Evolutionary conservation across 352 stramenopile species (phyloP).

Genomic region (Phytophthora aleatoria): DNA sequence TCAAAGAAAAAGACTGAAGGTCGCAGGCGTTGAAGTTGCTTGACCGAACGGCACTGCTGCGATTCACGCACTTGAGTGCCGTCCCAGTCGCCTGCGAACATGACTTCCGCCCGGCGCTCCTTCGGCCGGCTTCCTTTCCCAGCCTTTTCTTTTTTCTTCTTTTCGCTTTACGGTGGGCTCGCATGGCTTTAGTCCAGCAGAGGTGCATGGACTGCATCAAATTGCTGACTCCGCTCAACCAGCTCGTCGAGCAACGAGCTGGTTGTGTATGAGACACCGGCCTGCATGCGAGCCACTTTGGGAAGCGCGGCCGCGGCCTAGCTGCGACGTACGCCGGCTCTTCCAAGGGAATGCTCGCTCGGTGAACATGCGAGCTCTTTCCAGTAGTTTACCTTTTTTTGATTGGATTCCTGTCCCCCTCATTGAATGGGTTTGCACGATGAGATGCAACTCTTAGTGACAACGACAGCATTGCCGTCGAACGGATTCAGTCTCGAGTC

Average conservation of each 20-base stretch:
- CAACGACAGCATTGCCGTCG: background rate
- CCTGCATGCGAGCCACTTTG: constrained; percentile 19
- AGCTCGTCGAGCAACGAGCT: constrained; percentile 1
- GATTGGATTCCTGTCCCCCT: constrained; percentile 24
- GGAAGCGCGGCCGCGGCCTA: constrained; percentile 1
- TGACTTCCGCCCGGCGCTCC: constrained; percentile 12
- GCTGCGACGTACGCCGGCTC: constrained; percentile 16
- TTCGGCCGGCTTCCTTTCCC: constrained; percentile 27
- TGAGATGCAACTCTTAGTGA: constrained; percentile 7
- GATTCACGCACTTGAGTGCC: constrained; percentile 4
- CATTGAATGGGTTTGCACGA: background rate
- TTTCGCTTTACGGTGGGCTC: constrained; percentile 17
- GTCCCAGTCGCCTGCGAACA: constrained; percentile 20
- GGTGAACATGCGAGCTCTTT: background rate
- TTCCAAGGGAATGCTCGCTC: constrained; percentile 10
- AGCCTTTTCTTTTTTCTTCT: constrained; percentile 22
- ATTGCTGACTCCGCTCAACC: constrained; percentile 25
- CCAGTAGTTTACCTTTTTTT: constrained; percentile 6
- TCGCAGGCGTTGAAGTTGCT: constrained; percentile 36
- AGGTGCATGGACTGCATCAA: constrained; percentile 36
- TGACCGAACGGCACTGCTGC: constrained; percentile 20
- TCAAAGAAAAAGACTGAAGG: constrained; percentile 33
- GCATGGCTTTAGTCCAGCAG: constrained; percentile 30
- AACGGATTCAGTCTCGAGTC: background rate
- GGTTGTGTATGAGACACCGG: constrained; percentile 37